Conservation (phyloP, 1,284 basidiomycete species). For the Peniophora sp. region DNA sequence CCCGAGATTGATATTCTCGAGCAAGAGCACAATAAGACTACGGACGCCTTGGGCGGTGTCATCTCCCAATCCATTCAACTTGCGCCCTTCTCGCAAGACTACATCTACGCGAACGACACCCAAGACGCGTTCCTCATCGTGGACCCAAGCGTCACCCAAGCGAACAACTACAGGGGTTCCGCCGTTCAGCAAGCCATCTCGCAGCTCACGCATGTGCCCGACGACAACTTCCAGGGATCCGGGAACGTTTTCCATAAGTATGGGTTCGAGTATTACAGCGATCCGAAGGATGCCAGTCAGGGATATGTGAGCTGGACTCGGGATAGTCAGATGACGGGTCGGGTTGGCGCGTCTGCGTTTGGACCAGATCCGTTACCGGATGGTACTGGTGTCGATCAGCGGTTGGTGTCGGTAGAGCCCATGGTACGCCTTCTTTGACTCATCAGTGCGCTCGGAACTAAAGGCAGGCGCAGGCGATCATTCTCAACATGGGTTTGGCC, state of each 20-base stretch:
- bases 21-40: constrained; percentile 49
- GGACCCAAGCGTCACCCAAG: constrained; percentile 20
- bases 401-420: constrained; percentile 1
- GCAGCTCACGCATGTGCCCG: constrained; percentile 38
- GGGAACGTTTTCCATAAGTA: constrained; percentile 37
- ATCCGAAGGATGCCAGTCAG: constrained; percentile 41
- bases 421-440: neutral
- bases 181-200: constrained; percentile 47
- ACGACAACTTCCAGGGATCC: constrained; percentile 48
- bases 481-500: neutral
- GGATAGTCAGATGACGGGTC: constrained; percentile 42
- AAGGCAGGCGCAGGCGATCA: neutral
- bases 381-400: neutral
- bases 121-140: constrained; percentile 36
- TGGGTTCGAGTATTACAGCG: constrained; percentile 62
- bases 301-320: constrained; percentile 65
- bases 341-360: constrained; percentile 47
- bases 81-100: constrained; percentile 55
- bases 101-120: constrained; percentile 36
- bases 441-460: neutral
- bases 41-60: constrained; percentile 36
- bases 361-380: constrained; percentile 29
- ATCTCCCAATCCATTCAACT: constrained; percentile 60
- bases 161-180: constrained; percentile 24
- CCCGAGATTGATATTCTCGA: constrained; percentile 86